Conservation (phyloP, 2,329 filamentous ascomycete genomes). For the Nemania sp. region DNA sequence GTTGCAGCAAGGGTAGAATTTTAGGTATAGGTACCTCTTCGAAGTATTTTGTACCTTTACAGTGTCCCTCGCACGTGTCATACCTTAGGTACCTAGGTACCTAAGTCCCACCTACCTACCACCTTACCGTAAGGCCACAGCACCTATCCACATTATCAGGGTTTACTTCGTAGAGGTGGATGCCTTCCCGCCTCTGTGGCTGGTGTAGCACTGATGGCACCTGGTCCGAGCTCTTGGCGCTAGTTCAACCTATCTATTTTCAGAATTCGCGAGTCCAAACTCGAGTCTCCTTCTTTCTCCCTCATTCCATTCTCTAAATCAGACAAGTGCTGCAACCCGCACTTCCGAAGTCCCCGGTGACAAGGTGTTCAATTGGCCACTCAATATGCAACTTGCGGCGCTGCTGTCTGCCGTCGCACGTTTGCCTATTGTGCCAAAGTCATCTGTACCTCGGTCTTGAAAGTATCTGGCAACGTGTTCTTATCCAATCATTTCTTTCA, state of each 20-base stretch:
- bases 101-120: too few species aligned
- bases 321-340: background rate
- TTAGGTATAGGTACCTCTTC: too few species aligned
- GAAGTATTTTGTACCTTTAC: too few species aligned
- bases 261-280: constrained; percentile 30
- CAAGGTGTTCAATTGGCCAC: constrained; percentile 33
- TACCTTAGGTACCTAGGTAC: too few species aligned
- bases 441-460: constrained; percentile 33
- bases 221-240: constrained; percentile 22
- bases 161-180: too few species aligned
- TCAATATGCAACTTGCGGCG: constrained; percentile 38
- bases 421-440: constrained; percentile 33
- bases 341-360: constrained; percentile 2
- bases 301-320: constrained; percentile 21
- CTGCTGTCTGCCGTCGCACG: constrained; percentile 34
- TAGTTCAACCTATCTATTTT: constrained; percentile 2
- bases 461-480: constrained; percentile 30
- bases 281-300: constrained; percentile 25
- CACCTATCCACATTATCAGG: too few species aligned
- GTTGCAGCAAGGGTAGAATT: too few species aligned
- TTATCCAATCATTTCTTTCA: constrained; percentile 7
- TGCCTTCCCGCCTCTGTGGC: too few species aligned
- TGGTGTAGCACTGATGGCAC: background rate
- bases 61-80: too few species aligned
- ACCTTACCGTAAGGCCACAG: too few species aligned